phyloP scores from a whole-genome alignment of 768 basidiomycete species.

The Hygrocybe coccinea region DNA sequence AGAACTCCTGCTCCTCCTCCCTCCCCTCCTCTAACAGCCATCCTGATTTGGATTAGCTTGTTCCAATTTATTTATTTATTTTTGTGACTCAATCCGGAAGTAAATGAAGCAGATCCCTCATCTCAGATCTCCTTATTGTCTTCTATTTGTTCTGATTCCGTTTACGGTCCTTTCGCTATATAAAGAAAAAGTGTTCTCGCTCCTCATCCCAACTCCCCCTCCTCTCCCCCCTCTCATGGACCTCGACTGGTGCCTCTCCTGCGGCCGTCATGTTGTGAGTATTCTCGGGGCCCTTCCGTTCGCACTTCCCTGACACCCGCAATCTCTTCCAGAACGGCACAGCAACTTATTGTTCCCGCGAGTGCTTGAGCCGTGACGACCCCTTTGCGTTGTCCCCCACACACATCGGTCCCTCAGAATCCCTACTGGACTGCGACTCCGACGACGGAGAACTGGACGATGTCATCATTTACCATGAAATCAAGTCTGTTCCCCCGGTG shows the following conservation, averaged over 20 bases:
- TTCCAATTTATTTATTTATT: neutral
- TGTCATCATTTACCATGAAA: conserved; percentile 4
- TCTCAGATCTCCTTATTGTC: neutral
- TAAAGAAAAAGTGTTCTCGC: conserved; percentile 16
- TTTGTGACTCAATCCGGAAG: neutral
- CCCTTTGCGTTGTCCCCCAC: conserved; percentile 8
- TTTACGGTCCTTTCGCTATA: conserved; percentile 3
- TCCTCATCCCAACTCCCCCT: conserved; percentile 14
- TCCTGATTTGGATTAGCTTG: neutral
- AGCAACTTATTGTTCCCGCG: conserved; percentile 50
- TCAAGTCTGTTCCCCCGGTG: conserved; percentile 8
- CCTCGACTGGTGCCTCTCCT: conserved; percentile 67
- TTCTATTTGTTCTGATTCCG: neutral
- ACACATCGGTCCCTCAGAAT: neutral
- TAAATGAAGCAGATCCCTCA: neutral
- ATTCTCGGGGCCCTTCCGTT: neutral
- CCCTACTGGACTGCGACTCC: neutral
- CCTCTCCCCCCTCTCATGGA: conserved; percentile 41
- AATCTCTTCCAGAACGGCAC: conserved; percentile 26
- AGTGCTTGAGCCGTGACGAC: conserved; percentile 35
- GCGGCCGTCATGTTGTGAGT: conserved; percentile 56
- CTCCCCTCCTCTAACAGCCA: neutral
- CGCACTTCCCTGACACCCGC: conserved; percentile 17
- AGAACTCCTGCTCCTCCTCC: neutral
- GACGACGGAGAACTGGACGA: neutral